Evolutionary conservation across 108 stramenopile genomes (phyloP).

Genomic region (Nitzschia putrida): DNA sequence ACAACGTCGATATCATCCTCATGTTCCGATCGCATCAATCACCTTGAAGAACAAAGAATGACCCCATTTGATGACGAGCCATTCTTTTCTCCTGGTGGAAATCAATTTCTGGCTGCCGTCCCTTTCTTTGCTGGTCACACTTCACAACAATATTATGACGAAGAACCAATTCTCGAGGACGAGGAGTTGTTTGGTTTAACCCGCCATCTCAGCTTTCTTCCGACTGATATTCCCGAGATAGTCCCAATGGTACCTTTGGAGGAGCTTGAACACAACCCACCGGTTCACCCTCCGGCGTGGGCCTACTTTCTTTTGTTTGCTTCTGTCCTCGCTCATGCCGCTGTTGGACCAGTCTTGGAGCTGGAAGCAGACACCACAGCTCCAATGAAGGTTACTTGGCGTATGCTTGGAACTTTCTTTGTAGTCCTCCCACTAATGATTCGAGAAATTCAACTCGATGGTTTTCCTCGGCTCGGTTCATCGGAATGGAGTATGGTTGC

Average conservation of each 20-base stretch:
- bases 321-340: constrained; percentile 56
- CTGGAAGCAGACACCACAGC: constrained; percentile 51
- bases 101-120: too few relatives aligned
- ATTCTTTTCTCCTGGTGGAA: too few relatives aligned
- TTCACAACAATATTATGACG: too few relatives aligned
- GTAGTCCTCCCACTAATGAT: constrained; percentile 31
- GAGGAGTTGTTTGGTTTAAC: constrained; percentile 7
- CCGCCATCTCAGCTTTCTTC: constrained; percentile 36
- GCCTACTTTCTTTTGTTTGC: constrained; percentile 52
- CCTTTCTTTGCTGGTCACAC: too few relatives aligned
- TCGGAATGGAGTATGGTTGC: constrained; percentile 48
- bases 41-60: too few relatives aligned
- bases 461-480: constrained; percentile 40
- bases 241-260: background rate
- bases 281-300: constrained; percentile 34
- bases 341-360: constrained; percentile 54
- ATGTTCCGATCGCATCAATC: too few relatives aligned
- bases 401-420: constrained; percentile 45
- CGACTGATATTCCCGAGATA: constrained; percentile 18
- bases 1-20: too few relatives aligned
- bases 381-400: constrained; percentile 62
- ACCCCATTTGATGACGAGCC: too few relatives aligned
- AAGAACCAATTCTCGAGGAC: too few relatives aligned
- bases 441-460: constrained; percentile 25
- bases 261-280: background rate